Base-by-base conservation (phyloP, 495 filamentous ascomycete genomes). In the Penicillium roqueforti region DNA sequence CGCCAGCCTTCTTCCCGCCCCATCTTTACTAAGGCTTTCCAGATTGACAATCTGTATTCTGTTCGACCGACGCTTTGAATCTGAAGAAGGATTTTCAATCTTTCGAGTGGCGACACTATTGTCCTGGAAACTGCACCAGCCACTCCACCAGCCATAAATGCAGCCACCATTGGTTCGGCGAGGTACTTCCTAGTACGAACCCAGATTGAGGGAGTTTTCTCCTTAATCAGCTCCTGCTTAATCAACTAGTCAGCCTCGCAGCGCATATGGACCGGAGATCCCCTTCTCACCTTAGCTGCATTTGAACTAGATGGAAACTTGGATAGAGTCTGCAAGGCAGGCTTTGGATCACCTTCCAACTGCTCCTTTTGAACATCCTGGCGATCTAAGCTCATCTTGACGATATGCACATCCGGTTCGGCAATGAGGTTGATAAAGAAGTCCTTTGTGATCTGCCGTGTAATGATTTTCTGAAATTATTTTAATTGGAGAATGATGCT, bases 61-160 rank as follows among this genome's bases (percentile, higher is more conserved):
- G 87, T 84, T 59, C 88, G 82, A n/a, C 91, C 92, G 43, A 80
- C 86, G 59, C 87, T 93, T 76, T 98, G 93, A 22, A 98, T 82
- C 67, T 98, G 93, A 61, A 96, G 87, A n/a, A 98, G 76, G 57
- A 98, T 98, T 70, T 98, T 98, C 41, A 98, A 76, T 42, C 93
- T 84, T 70, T 98, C 93, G 32, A 98, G 81, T 13, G 93, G 93
- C 29, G 92, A 96, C 1, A 98, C 93, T 36, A 97, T 92, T 3
- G 93, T 97, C 60, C 93, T 82, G 36, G 92, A 97, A 19, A 98
- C 92, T n/a, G 93, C 93, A 55, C 93, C 93, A 4, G 93, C 93
- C 13, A 96, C 85, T 56, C 93, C 93, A 46, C 93, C 93, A n/a
- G 91, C 95, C 63, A 95, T 83, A 60, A 98, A 98, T 44, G 95